Evolutionary conservation across 1,284 basidiomycete genomes (phyloP), one percentile per base, ranked within the genome.

Genomic region (Leccinum pachyderme): DNA sequence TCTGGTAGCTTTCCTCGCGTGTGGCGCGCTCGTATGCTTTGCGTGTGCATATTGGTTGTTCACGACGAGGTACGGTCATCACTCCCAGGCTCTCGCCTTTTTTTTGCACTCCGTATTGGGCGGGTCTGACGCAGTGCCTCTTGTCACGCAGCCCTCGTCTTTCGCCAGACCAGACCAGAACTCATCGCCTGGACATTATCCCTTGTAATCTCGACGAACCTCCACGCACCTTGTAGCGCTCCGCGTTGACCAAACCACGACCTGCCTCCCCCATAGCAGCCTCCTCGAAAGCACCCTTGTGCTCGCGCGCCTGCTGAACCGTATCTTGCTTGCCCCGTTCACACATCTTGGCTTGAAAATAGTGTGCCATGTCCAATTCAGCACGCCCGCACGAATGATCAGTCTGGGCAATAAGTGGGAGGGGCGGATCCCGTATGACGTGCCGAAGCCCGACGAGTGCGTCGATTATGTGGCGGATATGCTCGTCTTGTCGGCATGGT

Each of bases 251-350:
- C 60, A 61, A 4, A 59, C 67, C 8, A 72, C 74, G 53, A 76
- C 70, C 53, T 88, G 77, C 62, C 70, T 90, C 29, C 86, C 87
- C n/a, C 88, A 90, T 63, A 87, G 84, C 59, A 89, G 89, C 3
- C 87, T 89, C 60, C 77, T 93, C 57, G 87, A 92, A 69, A 93
- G 93, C 62, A 89, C 88, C 11, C 77, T 92, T 31, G 76, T 84
- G 12, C 77, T 92, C 51, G 78, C 89, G 7, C 75, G 73, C 59
- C 67, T 88, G 29, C 77, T 91, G 52, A 86, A 88, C 69, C 86
- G 89, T 53, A 92, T 87, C 9, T 75, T 92, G 35, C 77, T 92
- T 57, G 72, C 91, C 31, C 89, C 91, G 22, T 85, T 86, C 11
- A 75, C 86, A 25, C 82, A 84, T 51, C 79, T 91, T 5, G 87